Evolutionary conservation across 345 rosid species (phyloP).

Genomic region (Mallotus nudiflorus): DNA sequence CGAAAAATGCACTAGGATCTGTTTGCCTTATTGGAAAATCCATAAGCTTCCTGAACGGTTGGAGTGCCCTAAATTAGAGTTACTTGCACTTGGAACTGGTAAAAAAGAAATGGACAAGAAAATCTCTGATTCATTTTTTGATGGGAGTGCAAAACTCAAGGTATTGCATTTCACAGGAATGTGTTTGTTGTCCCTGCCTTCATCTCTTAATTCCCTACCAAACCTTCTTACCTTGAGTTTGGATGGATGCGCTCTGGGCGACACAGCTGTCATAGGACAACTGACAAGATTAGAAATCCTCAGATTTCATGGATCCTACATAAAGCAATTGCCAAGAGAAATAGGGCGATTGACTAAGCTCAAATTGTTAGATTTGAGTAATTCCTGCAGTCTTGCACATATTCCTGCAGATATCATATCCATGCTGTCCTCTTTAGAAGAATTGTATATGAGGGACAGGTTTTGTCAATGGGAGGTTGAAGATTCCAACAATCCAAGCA

Average conservation of each 20-base stretch:
- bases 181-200: not conserved
- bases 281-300: slow-evolving; percentile 34
- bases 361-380: slow-evolving; percentile 26
- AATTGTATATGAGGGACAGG: slow-evolving; percentile 20
- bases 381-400: slow-evolving; percentile 17
- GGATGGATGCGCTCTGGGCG: not conserved
- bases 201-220: not conserved
- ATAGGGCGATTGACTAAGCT: slow-evolving; percentile 22
- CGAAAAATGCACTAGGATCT: not conserved
- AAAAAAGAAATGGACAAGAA: not conserved
- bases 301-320: slow-evolving; percentile 19
- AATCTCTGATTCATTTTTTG: not conserved
- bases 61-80: slow-evolving; percentile 6
- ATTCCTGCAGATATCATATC: slow-evolving; percentile 34
- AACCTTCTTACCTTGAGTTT: slow-evolving; percentile 15
- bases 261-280: not conserved
- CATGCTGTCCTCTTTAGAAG: slow-evolving; percentile 31
- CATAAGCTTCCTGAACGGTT: slow-evolving; percentile 3
- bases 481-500: not conserved
- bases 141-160: not conserved
- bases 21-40: not conserved
- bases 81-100: not conserved
- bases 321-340: slow-evolving; percentile 24
- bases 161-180: not conserved
- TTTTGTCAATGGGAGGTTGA: slow-evolving; percentile 33